Evolutionary conservation across 2,329 filamentous ascomycete genomes (phyloP).

Genomic region (Lasiodiplodia theobromae): DNA sequence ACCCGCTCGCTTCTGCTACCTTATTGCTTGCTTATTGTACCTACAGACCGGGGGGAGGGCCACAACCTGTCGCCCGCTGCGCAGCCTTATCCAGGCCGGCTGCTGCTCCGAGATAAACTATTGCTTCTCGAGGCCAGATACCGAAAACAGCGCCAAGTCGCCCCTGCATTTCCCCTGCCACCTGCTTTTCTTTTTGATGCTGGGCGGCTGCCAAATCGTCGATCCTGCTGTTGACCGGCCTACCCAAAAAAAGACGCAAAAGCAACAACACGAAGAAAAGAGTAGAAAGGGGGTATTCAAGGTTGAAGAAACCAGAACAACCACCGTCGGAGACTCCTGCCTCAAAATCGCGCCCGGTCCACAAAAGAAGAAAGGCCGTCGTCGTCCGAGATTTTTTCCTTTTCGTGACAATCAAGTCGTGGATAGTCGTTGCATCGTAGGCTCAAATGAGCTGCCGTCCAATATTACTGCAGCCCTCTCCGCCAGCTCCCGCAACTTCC

Average conservation of each 20-base stretch:
- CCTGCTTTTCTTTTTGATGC: neutral
- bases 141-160: neutral
- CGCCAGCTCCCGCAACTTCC: neutral
- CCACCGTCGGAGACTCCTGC: constrained; percentile 12
- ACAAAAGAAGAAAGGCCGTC: constrained; percentile 4
- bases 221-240: neutral
- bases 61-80: neutral
- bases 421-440: constrained; percentile 20
- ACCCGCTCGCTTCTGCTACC: constrained; percentile 6
- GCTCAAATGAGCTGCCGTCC: constrained; percentile 14
- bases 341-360: constrained; percentile 10
- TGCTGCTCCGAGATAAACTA: constrained; percentile 1
- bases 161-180: neutral
- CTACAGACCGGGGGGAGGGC: neutral
- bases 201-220: neutral
- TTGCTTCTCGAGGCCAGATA: neutral
- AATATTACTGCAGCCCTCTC: neutral
- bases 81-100: neutral
- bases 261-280: constrained; percentile 10
- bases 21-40: neutral
- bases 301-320: constrained; percentile 17
- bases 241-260: constrained; percentile 1
- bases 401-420: constrained; percentile 15
- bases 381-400: neutral
- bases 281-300: constrained; percentile 22